Percentiles rank a stretch among this genome's conserved stretches.
phyloP scores from a whole-genome alignment of 805 yeast genomes.

The Nematodospora valgi region DNA sequence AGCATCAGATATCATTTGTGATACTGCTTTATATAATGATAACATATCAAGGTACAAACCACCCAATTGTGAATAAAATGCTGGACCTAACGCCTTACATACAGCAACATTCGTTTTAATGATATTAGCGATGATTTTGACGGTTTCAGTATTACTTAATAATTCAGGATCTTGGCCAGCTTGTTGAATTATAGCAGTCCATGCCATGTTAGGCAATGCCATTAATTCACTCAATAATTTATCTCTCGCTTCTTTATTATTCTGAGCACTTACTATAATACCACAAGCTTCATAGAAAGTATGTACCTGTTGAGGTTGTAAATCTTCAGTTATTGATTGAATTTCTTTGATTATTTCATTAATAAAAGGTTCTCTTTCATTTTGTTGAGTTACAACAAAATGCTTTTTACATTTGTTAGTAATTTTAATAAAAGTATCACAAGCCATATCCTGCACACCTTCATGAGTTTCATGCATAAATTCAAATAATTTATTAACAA shows the following conservation, averaged over 20 bases:
- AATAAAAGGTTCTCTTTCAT: slow-evolving; percentile 86
- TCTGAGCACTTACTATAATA: slow-evolving; percentile 84
- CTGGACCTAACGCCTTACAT: slow-evolving; percentile 91
- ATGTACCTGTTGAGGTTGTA: slow-evolving; percentile 96
- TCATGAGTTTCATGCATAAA: slow-evolving; percentile 99
- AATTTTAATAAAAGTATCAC: slow-evolving; percentile 97
- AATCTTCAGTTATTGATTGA: slow-evolving; percentile 82
- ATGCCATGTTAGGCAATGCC: slow-evolving; percentile 91
- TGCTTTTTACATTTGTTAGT: slow-evolving; percentile 93
- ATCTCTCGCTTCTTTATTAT: slow-evolving; percentile 63
- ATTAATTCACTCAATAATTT: slow-evolving; percentile 72
- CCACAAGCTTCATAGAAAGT: slow-evolving; percentile 98
- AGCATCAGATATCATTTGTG: slow-evolving; percentile 75
- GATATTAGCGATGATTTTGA: slow-evolving; percentile 88
- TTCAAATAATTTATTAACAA: slow-evolving; percentile 90
- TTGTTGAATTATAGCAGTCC: slow-evolving; percentile 84
- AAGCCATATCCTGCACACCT: slow-evolving; percentile 99
- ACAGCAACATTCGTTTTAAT: slow-evolving; percentile 95
- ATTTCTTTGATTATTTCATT: slow-evolving; percentile 83
- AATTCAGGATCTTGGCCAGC: slow-evolving; percentile 81
- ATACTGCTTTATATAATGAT: slow-evolving; percentile 82
- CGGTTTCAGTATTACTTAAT: slow-evolving; percentile 75
- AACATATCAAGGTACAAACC: slow-evolving; percentile 86
- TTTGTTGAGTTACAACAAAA: slow-evolving; percentile 82
- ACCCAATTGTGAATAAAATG: slow-evolving; percentile 84